Percentiles rank a stretch among this genome's conserved stretches.
These are phyloP conservation scores for Artemisia argyi DNA, from an alignment of 129 eudicot species.

Conservation along the genomic window DNA sequence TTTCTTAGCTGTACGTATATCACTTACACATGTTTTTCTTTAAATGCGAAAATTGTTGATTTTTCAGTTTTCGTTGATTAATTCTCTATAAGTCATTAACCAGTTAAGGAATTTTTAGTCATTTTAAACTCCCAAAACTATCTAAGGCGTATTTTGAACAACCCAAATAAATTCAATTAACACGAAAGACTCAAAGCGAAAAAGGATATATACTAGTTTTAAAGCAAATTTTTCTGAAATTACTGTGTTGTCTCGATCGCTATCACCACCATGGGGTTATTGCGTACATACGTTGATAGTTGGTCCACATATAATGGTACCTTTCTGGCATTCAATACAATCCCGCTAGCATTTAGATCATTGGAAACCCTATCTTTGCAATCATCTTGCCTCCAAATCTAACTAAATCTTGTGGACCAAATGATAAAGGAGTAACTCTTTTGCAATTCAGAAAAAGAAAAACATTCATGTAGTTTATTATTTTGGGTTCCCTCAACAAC, in stretches of 20 bases:
- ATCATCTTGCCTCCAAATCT: constrained; percentile 14
- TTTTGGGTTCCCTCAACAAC: neutral
- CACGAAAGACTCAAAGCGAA: neutral
- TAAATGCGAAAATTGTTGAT: neutral
- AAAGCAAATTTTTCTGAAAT: neutral
- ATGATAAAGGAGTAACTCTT: neutral
- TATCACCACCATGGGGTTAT: constrained; percentile 17
- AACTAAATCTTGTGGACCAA: constrained; percentile 12
- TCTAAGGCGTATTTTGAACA: neutral
- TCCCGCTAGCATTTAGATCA: neutral
- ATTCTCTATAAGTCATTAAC: too few species aligned
- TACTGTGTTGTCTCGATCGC: constrained; percentile 4
- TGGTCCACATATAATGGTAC: constrained; percentile 24
- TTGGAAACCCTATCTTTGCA: constrained; percentile 8
- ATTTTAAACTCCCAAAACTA: neutral
- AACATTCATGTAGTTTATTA: neutral
- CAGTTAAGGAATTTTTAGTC: too few species aligned
- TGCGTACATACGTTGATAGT: constrained; percentile 30
- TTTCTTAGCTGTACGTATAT: constrained; percentile 33
- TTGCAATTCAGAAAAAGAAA: neutral
- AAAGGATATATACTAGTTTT: neutral
- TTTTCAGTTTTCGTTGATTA: neutral
- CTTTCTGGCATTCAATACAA: constrained; percentile 29
- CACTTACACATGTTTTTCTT: constrained; percentile 27
- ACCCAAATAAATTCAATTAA: neutral